A percentile compares a stretch with the other conserved stretches of the same genome.
These are phyloP conservation scores for Coccomyxa sp. DNA, from an alignment of 139 green algal genomes.

Conservation along the genomic window DNA sequence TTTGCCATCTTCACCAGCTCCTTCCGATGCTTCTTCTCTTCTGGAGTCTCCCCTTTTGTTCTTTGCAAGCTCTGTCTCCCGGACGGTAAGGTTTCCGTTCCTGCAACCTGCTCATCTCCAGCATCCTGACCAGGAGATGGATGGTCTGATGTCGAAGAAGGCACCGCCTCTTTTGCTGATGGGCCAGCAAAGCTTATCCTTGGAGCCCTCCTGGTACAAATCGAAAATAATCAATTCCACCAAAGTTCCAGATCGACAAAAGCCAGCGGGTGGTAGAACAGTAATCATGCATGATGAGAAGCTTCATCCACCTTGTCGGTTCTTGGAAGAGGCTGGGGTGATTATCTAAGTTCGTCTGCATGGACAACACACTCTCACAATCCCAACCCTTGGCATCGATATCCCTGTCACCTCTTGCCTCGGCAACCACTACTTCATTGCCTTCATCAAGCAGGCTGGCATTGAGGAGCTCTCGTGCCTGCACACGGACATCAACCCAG, in stretches of 20 bases:
- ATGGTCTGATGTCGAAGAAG: background rate
- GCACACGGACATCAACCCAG: background rate
- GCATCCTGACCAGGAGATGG: background rate
- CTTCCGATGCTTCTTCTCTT: conserved; percentile 80
- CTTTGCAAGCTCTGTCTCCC: conserved; percentile 11
- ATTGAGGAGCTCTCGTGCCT: background rate
- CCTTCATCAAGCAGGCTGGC: background rate
- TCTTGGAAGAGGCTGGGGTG: conserved; percentile 67
- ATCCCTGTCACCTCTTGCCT: background rate
- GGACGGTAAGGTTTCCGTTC: too few relatives aligned
- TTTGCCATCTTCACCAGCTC: conserved; percentile 70
- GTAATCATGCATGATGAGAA: too few relatives aligned
- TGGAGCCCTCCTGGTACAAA: background rate
- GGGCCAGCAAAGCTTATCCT: background rate
- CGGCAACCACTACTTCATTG: background rate
- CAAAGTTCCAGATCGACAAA: too few relatives aligned
- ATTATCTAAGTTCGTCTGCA: conserved; percentile 75
- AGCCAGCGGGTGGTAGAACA: too few relatives aligned
- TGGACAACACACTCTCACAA: conserved; percentile 78
- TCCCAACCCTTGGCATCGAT: conserved; percentile 69
- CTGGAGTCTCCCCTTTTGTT: conserved; percentile 68
- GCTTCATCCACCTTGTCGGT: background rate
- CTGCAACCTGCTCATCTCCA: background rate
- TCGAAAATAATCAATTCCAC: too few relatives aligned
- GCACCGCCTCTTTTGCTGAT: conserved; percentile 3